A percentile compares a stretch with the other conserved stretches of the same genome.
Conservation (phyloP, 2,329 filamentous ascomycete species). For the Clarireedia hainanense region DNA sequence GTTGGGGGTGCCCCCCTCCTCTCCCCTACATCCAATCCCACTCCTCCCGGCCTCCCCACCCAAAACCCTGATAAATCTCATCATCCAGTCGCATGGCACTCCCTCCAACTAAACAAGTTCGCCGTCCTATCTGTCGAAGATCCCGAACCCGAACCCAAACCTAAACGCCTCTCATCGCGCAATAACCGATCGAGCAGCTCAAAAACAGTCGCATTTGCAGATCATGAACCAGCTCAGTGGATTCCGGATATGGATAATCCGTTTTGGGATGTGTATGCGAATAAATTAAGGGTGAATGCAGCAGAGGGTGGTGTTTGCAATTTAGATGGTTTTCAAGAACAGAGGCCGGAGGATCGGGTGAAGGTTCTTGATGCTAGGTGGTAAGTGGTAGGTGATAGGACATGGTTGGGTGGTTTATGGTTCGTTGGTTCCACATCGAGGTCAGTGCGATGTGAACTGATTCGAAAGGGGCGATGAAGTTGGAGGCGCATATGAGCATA, state of each 20-base stretch:
- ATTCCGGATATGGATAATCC: slow-evolving; percentile 13
- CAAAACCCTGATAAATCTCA: background rate
- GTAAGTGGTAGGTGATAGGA: too few species aligned
- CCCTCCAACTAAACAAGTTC: slow-evolving; percentile 5
- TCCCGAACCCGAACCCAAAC: background rate
- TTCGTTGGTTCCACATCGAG: too few species aligned
- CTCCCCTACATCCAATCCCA: background rate
- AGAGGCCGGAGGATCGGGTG: too few species aligned
- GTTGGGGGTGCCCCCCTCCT: slow-evolving; percentile 2
- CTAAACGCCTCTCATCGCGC: too few species aligned
- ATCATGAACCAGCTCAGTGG: slow-evolving; percentile 11
- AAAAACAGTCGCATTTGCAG: slow-evolving; percentile 1
- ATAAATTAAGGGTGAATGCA: slow-evolving; percentile 29
- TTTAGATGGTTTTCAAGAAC: slow-evolving; percentile 7
- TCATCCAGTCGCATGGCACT: slow-evolving; percentile 8
- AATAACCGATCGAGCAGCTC: background rate
- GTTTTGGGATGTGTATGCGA: slow-evolving; percentile 28
- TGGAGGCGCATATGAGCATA: too few species aligned
- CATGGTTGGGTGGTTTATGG: too few species aligned
- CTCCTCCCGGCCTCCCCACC: background rate
- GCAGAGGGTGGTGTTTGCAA: slow-evolving; percentile 24
- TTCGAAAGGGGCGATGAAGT: too few species aligned
- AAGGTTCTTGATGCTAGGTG: too few species aligned
- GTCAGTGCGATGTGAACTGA: too few species aligned
- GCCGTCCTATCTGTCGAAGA: background rate